Base-by-base conservation (phyloP, 306 rosid genomes). In the Cucurbita maxima region DNA sequence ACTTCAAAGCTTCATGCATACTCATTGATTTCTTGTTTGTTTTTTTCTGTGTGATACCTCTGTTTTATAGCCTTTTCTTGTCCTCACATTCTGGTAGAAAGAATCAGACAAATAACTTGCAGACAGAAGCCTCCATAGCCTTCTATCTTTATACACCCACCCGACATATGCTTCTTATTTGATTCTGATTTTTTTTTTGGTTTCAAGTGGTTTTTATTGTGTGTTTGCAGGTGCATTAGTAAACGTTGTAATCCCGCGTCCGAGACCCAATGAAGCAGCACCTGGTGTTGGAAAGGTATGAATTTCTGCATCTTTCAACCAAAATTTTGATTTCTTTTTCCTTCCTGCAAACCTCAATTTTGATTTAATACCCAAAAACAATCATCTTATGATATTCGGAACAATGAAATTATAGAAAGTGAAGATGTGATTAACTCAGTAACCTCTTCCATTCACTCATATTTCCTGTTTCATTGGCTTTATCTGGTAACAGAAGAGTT, bases 281-380 rank as follows among this genome's bases (percentile, higher is more conserved):
- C 79, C 96, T 5, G 97, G 97, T 59, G 88, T 91, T 73, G 99
- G 99, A 60, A 94, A 89, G 97, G 99, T 38, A 75, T 57, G 78
- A 74, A 3, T 60, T 20, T 57, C 55, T 52, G 41, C 67, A 9
- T 50, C 44, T 73, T 45, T 50, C 62, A 67, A 64, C 38, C 53
- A 1, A 0, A 5, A 40, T 57, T 7, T 37, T 40, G 57, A 7
- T 0, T 43, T 8, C 1, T 19, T 19, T 19, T 16, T 37, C 30
- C 37, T 7, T 60, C 44, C 11, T 36, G 44, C 67, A 60, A 60
- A 36, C 6, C 6, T 4, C 16, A 5, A 10, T 56, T 56, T 56
- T 20, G 9, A 44, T 44, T 53, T n/a, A 0, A n/a, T 53, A n/a
- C 57, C 11, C 10, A 30, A 30, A 30, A 30, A 30, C 34, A 30